Conservation (phyloP, 2,329 filamentous ascomycete genomes). For the Achaetomium macrosporum region DNA sequence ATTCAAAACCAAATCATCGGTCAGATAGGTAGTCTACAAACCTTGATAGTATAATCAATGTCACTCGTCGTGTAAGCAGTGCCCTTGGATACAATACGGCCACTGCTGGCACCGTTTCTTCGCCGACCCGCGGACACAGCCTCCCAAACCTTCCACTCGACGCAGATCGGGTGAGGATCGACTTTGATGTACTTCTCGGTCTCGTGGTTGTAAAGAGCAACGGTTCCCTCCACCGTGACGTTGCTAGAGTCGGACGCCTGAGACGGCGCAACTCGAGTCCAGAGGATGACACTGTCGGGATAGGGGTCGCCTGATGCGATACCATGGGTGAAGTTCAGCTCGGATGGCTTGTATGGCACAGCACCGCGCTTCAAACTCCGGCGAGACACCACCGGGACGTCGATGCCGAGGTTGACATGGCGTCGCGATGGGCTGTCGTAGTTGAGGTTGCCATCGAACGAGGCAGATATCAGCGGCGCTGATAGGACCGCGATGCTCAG, state of each 20-base stretch:
- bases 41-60: slow-evolving; percentile 68
- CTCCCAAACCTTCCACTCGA: slow-evolving; percentile 60
- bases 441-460: slow-evolving; percentile 43
- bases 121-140: slow-evolving; percentile 50
- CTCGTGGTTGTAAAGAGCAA: slow-evolving; percentile 38
- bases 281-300: slow-evolving; percentile 50
- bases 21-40: background rate
- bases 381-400: slow-evolving; percentile 34
- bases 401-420: slow-evolving; percentile 51
- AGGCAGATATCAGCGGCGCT: slow-evolving; percentile 8
- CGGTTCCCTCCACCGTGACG: slow-evolving; percentile 35
- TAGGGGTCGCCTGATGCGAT: slow-evolving; percentile 43
- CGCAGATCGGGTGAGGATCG: slow-evolving; percentile 58
- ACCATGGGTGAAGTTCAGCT: slow-evolving; percentile 52
- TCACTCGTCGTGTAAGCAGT: slow-evolving; percentile 64
- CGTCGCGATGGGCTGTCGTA: slow-evolving; percentile 53
- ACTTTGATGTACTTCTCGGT: slow-evolving; percentile 41
- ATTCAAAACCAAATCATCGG: no score
- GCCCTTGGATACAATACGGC: slow-evolving; percentile 52
- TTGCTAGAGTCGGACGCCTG: slow-evolving; percentile 41
- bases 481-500: slow-evolving; percentile 6
- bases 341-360: slow-evolving; percentile 6
- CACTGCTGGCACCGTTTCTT: background rate
- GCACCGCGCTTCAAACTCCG: slow-evolving; percentile 15
- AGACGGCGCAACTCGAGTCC: slow-evolving; percentile 37